phyloP scores from a whole-genome alignment of 495 filamentous ascomycete genomes.

The Penicillium robsamsonii region DNA sequence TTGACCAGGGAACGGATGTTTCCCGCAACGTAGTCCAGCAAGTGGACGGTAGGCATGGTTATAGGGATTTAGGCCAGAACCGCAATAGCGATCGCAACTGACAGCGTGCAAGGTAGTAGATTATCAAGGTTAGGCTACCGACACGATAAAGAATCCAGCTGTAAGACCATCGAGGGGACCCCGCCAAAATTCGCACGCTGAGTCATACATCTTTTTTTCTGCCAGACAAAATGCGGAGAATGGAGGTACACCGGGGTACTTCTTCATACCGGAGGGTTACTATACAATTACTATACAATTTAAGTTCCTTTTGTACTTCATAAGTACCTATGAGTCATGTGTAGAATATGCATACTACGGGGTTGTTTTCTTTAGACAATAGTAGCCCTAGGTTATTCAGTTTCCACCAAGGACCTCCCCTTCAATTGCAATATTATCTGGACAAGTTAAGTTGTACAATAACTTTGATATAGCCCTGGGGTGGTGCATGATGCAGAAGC shows the following conservation, averaged over 20 bases:
- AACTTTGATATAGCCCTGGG: neutral
- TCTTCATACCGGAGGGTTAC: neutral
- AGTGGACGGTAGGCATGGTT: conserved; percentile 82
- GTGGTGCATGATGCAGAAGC: neutral
- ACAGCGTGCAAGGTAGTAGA: neutral
- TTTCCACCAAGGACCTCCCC: neutral
- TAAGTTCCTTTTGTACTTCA: neutral
- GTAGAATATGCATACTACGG: neutral
- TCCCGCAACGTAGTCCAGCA: conserved; percentile 83
- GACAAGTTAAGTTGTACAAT: neutral
- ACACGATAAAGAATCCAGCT: neutral
- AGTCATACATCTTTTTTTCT: conserved; percentile 31
- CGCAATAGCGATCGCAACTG: neutral
- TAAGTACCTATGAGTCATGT: neutral
- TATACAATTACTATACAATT: neutral
- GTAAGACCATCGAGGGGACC: conserved; percentile 7
- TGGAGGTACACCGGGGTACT: neutral
- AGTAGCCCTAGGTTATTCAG: neutral
- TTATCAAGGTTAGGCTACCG: neutral
- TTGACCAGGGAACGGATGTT: conserved; percentile 95
- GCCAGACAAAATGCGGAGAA: conserved; percentile 23
- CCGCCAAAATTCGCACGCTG: conserved; percentile 29
- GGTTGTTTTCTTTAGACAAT: neutral
- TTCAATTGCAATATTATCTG: neutral
- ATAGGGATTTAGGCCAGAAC: neutral